phyloP scores from a whole-genome alignment of 2,329 filamentous ascomycete genomes.

The Aspergillus unguis region DNA sequence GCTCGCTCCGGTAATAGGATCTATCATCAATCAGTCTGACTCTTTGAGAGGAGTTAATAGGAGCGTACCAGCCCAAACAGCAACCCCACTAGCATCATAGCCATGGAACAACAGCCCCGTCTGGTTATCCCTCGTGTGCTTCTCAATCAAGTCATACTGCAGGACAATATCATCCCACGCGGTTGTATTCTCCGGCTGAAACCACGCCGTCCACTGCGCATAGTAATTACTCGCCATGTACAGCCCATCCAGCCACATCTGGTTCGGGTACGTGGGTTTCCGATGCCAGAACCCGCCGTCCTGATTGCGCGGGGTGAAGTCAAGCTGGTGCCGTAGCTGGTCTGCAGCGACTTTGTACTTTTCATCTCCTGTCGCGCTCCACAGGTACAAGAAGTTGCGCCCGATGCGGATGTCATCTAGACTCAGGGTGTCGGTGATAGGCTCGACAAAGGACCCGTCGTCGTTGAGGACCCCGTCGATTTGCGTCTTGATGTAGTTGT shows the following conservation, averaged over 20 bases:
- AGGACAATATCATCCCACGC: constrained; percentile 18
- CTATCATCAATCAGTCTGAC: background rate
- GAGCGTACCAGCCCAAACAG: constrained; percentile 17
- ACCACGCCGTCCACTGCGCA: constrained; percentile 15
- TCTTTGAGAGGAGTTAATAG: background rate
- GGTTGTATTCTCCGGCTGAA: constrained; percentile 12
- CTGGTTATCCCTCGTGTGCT: constrained; percentile 5
- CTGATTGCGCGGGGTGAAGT: constrained; percentile 15
- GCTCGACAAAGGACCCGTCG: constrained; percentile 9
- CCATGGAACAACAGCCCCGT: constrained; percentile 13
- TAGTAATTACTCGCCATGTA: constrained; percentile 18
- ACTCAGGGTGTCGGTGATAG: constrained; percentile 6
- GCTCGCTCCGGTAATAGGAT: constrained; percentile 12
- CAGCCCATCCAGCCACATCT: constrained; percentile 21
- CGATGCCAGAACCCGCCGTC: constrained; percentile 18
- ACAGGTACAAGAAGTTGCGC: constrained; percentile 13
- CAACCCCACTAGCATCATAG: constrained; percentile 12
- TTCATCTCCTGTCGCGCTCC: constrained; percentile 12
- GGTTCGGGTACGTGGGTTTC: constrained; percentile 15
- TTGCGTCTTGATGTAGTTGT: constrained; percentile 13
- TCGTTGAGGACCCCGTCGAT: constrained; percentile 11
- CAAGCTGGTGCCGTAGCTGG: constrained; percentile 13
- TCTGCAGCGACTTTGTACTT: constrained; percentile 18
- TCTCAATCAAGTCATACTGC: constrained; percentile 17
- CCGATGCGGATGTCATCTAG: constrained; percentile 18